Conservation (phyloP, 2,329 filamentous ascomycete genomes). For the Uncinocarpus reesii region DNA sequence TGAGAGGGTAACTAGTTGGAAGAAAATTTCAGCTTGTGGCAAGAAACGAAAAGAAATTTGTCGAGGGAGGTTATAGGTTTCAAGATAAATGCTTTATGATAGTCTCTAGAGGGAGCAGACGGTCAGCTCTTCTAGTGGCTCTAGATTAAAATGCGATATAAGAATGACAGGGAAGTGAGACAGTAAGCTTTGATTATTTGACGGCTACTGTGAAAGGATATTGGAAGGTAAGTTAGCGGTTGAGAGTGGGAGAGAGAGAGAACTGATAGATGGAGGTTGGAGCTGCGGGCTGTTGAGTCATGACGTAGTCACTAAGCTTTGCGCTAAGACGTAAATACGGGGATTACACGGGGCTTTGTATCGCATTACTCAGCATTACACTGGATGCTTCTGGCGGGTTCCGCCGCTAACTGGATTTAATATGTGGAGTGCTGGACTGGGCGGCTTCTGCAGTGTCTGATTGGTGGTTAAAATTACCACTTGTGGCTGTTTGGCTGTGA, state of each 20-base stretch:
- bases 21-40: no score
- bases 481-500: background rate
- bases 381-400: constrained; percentile 7
- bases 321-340: background rate
- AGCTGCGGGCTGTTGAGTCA: background rate
- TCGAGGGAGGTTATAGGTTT: no score
- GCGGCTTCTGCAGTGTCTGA: background rate
- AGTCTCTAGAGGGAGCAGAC: no score
- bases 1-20: no score
- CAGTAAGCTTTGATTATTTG: no score
- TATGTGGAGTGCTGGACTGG: background rate
- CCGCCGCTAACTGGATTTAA: background rate
- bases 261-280: background rate
- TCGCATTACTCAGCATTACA: background rate
- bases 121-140: no score
- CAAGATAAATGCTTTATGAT: no score
- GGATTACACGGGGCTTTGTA: background rate
- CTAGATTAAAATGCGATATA: no score
- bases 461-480: background rate
- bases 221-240: no score
- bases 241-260: background rate
- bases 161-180: no score
- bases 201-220: no score
- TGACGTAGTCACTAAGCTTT: background rate
- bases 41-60: no score